Evolutionary conservation across 352 stramenopile species (phyloP).

Genomic region (Phytophthora ohioensis): DNA sequence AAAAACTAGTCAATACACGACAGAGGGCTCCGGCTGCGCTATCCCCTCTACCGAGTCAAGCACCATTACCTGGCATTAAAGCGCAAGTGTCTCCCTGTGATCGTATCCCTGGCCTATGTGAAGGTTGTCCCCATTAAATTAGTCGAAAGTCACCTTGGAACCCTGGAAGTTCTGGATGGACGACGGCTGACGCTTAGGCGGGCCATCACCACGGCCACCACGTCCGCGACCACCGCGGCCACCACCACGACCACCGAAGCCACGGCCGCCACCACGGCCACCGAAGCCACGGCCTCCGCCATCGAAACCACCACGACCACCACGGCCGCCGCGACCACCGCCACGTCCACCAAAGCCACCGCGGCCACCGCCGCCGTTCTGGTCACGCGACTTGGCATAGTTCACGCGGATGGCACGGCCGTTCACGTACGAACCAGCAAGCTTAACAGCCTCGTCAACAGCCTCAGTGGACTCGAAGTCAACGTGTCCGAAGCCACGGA

Average conservation of each 20-base stretch:
- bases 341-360: constrained; percentile 64
- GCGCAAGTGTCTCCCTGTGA: constrained; percentile 29
- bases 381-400: constrained; percentile 89
- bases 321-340: constrained; percentile 72
- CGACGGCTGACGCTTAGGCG: constrained; percentile 86
- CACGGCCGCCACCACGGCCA: constrained; percentile 48
- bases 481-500: constrained; percentile 98
- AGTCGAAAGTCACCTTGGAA: constrained; percentile 98
- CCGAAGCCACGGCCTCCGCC: constrained; percentile 60
- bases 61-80: constrained; percentile 27
- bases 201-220: constrained; percentile 72
- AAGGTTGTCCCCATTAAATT: constrained; percentile 54
- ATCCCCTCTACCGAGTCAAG: constrained; percentile 35
- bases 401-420: constrained; percentile 96
- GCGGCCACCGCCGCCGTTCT: constrained; percentile 41
- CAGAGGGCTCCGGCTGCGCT: constrained; percentile 20
- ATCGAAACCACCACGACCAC: constrained; percentile 53
- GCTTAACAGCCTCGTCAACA: constrained; percentile 92
- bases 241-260: constrained; percentile 65
- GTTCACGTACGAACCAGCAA: constrained; percentile 93
- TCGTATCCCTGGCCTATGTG: constrained; percentile 34
- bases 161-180: constrained; percentile 95
- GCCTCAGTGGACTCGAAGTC: constrained; percentile 96
- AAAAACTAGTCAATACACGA: constrained; percentile 49
- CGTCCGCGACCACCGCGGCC: constrained; percentile 59